Conservation (phyloP, 345 rosid genomes). For the Eucalyptus erythrocorys region DNA sequence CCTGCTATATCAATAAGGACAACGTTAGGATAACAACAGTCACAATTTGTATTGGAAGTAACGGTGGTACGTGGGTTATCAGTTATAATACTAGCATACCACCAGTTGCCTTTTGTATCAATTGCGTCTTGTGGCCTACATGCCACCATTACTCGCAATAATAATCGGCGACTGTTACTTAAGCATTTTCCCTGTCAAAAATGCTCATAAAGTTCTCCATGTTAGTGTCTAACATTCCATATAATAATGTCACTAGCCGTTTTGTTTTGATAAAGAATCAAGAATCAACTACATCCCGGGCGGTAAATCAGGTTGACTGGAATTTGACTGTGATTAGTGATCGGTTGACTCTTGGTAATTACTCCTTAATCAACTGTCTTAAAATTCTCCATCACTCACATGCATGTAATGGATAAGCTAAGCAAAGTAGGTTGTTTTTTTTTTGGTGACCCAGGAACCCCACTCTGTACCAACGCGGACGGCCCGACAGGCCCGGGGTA, state of each 20-base stretch:
- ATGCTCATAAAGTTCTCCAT: not conserved
- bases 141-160: not conserved
- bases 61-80: not conserved
- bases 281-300: not conserved
- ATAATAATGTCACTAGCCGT: not conserved
- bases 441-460: too few species aligned
- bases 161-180: not conserved
- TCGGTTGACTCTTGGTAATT: not conserved
- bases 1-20: not conserved
- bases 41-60: not conserved
- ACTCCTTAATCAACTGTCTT: not conserved
- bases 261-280: not conserved
- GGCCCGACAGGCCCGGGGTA: too few species aligned
- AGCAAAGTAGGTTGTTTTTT: not conserved
- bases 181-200: not conserved
- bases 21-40: not conserved
- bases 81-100: not conserved
- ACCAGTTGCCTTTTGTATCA: not conserved
- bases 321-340: not conserved
- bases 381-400: not conserved
- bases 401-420: not conserved
- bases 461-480: too few species aligned
- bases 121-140: not conserved
- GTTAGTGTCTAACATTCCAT: not conserved
- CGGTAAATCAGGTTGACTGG: not conserved